phyloP scores from a whole-genome alignment of 805 yeast genomes.

The Wickerhamomyces xylosicus region DNA sequence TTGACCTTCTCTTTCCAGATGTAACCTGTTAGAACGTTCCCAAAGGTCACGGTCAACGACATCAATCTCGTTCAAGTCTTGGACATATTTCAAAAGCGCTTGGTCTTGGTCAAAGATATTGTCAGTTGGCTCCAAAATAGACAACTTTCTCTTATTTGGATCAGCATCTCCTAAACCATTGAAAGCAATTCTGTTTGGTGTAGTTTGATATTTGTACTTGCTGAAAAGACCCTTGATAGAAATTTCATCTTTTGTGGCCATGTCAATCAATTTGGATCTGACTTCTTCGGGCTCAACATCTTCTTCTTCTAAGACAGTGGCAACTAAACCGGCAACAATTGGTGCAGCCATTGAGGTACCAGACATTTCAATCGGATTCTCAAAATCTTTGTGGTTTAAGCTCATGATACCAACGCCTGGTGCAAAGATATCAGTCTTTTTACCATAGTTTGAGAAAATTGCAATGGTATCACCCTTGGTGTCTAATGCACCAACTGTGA shows the following conservation, averaged over 20 bases:
- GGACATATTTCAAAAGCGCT: not conserved
- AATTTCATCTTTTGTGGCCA: slow-evolving; percentile 31
- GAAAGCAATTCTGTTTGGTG: slow-evolving; percentile 50
- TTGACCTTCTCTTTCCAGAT: not conserved
- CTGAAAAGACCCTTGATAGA: slow-evolving; percentile 1
- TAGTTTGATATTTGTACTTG: slow-evolving; percentile 11
- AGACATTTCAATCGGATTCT: slow-evolving; percentile 27
- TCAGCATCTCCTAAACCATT: slow-evolving; percentile 17
- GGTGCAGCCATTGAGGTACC: slow-evolving; percentile 86
- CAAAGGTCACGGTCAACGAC: not conserved
- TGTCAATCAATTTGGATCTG: slow-evolving; percentile 27
- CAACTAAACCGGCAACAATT: slow-evolving; percentile 54
- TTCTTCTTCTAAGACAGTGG: slow-evolving; percentile 44
- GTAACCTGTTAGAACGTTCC: not conserved
- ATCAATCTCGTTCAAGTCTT: not conserved
- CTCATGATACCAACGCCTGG: slow-evolving; percentile 65
- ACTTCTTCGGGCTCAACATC: slow-evolving; percentile 27
- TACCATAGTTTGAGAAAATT: slow-evolving; percentile 79
- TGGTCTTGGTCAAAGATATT: not conserved
- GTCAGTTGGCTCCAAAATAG: not conserved
- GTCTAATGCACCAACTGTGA: slow-evolving; percentile 84
- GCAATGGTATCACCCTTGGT: slow-evolving; percentile 62
- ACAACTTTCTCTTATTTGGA: not conserved
- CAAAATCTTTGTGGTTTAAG: slow-evolving; percentile 25
- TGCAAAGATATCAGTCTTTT: slow-evolving; percentile 74